Base-by-base conservation (phyloP, 2,329 filamentous ascomycete species). In the Basipetospora chlamydospora region DNA sequence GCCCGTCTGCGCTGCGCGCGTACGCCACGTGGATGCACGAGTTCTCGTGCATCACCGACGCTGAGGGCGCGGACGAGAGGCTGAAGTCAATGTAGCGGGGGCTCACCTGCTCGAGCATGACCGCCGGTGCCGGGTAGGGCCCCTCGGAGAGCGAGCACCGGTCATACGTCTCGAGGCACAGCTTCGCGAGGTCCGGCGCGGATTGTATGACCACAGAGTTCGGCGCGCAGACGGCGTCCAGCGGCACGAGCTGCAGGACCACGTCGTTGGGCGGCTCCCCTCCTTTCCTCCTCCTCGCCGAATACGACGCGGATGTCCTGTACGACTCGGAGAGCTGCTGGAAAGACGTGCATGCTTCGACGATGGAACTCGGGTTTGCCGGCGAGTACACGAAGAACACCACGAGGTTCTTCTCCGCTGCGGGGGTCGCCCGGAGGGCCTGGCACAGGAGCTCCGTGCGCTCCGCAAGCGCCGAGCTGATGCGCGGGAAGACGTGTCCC, bases 11-110 rank as follows among this genome's bases (percentile, higher is more conserved):
- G 48, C 81, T 87, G 38, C 77, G 68, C 2, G 80, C 73, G 48
- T 92, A 92, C 1, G 79, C 81, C 30, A 92, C 61, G 51, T 93
- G 84, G 21, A 93, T 73, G 48, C 80, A 80, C 1, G 76, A 81
- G 44, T 86, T 84, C 50, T 90, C 83, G 38, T 80, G 73, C 37
- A 90, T 62, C 5, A 88, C 60, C 13, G 84, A 81, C 13, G 74
- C 70, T 0, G 81, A 83, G 2, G 81, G 78, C 11, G 70, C 73
- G 1, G 70, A 56, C 2, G 64, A 67, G 2, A 87, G 58, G 50
- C 82, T 80, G 56, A 92, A 90, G 34, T 82, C 80, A 36, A 92
- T 80, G 20, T 64, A 67, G 18, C 78, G 73, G 9, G 82, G 80
- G 4, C 80, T 59, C 1, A 73, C 62, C 43, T 77, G 72, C 49